phyloP scores from a whole-genome alignment of 1,284 basidiomycete genomes.

The Pulchroboletus neoregius region DNA sequence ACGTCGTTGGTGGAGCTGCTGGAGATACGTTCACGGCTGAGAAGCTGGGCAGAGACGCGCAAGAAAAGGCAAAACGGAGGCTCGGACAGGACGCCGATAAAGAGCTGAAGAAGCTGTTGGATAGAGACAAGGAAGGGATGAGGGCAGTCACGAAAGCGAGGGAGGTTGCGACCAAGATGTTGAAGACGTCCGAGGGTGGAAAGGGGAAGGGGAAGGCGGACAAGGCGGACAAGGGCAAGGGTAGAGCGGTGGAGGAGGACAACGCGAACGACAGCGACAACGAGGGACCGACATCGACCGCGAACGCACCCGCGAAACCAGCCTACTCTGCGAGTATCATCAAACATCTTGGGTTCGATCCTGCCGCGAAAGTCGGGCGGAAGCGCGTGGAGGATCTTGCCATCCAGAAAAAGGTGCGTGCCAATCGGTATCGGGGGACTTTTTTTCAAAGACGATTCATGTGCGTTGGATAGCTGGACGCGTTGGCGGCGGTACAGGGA shows the following conservation, averaged over 20 bases:
- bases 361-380: slow-evolving; percentile 50
- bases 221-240: slow-evolving; percentile 19
- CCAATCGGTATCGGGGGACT: too few species aligned
- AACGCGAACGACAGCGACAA: slow-evolving; percentile 30
- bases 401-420: slow-evolving; percentile 54
- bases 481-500: slow-evolving; percentile 45
- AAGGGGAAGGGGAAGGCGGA: slow-evolving; percentile 28
- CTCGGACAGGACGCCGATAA: slow-evolving; percentile 57
- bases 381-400: slow-evolving; percentile 38
- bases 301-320: slow-evolving; percentile 32
- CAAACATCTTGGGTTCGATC: slow-evolving; percentile 71
- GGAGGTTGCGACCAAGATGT: slow-evolving; percentile 37
- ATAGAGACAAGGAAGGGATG: slow-evolving; percentile 62
- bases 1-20: slow-evolving; percentile 53
- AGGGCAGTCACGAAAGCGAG: slow-evolving; percentile 54
- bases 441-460: too few species aligned
- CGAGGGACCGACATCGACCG: slow-evolving; percentile 14
- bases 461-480: slow-evolving; percentile 47
- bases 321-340: slow-evolving; percentile 63
- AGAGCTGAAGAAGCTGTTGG: slow-evolving; percentile 54
- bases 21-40: slow-evolving; percentile 52
- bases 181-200: slow-evolving; percentile 14
- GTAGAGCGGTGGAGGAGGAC: neutral
- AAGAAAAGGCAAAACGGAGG: slow-evolving; percentile 65
- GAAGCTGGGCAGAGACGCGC: slow-evolving; percentile 68